Base-by-base conservation (phyloP, 805 yeast species). In the Blastobotrys mokoenaii region DNA sequence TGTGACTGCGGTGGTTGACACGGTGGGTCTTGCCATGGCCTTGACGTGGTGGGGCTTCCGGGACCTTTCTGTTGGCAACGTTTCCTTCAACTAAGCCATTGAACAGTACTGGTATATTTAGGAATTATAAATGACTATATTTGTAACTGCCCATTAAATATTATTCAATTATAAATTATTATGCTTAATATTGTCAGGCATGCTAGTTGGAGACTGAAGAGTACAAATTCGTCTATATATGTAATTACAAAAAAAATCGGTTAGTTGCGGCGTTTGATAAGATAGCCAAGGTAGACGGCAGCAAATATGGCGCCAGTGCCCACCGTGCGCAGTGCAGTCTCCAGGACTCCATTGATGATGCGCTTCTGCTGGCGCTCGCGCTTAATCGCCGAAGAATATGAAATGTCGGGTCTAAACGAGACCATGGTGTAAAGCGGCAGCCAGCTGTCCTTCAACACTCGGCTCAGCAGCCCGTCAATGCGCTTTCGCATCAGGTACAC, bases 371-470 rank as follows among this genome's bases (percentile, higher is more conserved):
- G 67, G 36, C 63, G 59, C 41, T 77, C 78, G 31, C 71, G 69
- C 7, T 61, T 60, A 10, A 84, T 70, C 1, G 94, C 94, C 43
- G 70, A 69, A 1, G 87, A 74, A 58, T 89, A 89, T 8, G 83
- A 70, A 30, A 88, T 81, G 59, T 89, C 96, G 5, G 81, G 77
- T 50, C 95, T 70, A 67, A 89, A 89, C 1, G 95, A 82, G 2
- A 89, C 85, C 97, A 89, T 88, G 8, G 95, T 80, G 63, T 89
- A 89, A 55, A 89, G 67, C 1, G 96, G 96, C 29, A 87, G 65
- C 95, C 96, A 85, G 32, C 60, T 63, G 15, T 77, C 80, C 46
- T 79, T 80, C 20, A 80, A 63, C 9, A 71, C 50, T 41, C 71
- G 73, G 7, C 87, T 82, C 45, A 89, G 64, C 3, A 76, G 49